A percentile compares a stretch with the other conserved stretches of the same genome.
phyloP scores from a whole-genome alignment of 2,329 filamentous ascomycete species.

The Pseudopithomyces maydicus region DNA sequence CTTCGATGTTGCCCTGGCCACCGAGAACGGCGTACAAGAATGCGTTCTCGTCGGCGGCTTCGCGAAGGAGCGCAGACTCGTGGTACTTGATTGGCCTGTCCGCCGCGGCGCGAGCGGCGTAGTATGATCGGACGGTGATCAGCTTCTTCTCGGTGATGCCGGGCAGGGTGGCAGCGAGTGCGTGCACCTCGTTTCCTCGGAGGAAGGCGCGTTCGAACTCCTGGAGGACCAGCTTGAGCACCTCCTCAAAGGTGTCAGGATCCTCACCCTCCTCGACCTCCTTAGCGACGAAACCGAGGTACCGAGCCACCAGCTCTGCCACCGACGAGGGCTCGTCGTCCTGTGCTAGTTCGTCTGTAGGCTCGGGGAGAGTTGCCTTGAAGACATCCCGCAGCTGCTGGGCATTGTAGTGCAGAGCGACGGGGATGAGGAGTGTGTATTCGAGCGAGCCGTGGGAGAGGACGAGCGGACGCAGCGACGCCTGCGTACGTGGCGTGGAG shows the following conservation, averaged over 20 bases:
- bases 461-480: conserved; percentile 88
- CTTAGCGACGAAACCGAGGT: conserved; percentile 85
- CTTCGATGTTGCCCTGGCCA: conserved; percentile 97
- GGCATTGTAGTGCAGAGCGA: conserved; percentile 93
- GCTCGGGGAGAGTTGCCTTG: conserved; percentile 78
- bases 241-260: conserved; percentile 87
- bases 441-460: conserved; percentile 94
- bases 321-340: conserved; percentile 99
- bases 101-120: conserved; percentile 80
- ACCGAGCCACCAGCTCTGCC: conserved; percentile 88
- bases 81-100: conserved; percentile 89
- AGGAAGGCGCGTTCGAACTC: conserved; percentile 97
- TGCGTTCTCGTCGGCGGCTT: conserved; percentile 81
- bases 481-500: conserved; percentile 91
- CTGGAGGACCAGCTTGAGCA: conserved; percentile 88
- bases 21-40: conserved; percentile 94
- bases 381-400: conserved; percentile 93
- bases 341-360: conserved; percentile 95
- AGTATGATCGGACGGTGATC: conserved; percentile 88
- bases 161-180: conserved; percentile 80
- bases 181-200: conserved; percentile 94
- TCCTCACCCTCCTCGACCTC: conserved; percentile 95
- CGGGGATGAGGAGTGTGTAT: conserved; percentile 93
- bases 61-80: conserved; percentile 89
- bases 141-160: conserved; percentile 94